Evolutionary conservation across 768 basidiomycete species (phyloP).

Genomic region (Pleurotus pulmonarius): DNA sequence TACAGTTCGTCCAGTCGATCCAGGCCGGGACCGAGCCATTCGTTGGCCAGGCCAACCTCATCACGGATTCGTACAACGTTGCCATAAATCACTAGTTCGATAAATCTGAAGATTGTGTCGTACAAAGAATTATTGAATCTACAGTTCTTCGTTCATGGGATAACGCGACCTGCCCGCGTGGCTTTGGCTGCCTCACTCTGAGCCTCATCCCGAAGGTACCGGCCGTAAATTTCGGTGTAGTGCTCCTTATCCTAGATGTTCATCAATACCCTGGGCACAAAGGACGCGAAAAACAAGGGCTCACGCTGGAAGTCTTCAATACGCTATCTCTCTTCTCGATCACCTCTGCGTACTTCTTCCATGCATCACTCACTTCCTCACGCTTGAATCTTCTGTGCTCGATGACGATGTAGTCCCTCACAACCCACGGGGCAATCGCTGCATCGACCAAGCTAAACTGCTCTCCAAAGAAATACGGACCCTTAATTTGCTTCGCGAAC

Average conservation of each 20-base stretch:
- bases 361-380: slow-evolving; percentile 36
- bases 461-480: slow-evolving; percentile 56
- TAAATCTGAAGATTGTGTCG: neutral
- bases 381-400: slow-evolving; percentile 47
- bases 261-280: neutral
- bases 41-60: slow-evolving; percentile 42
- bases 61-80: slow-evolving; percentile 39
- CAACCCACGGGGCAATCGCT: slow-evolving; percentile 53
- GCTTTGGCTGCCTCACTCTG: slow-evolving; percentile 32
- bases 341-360: slow-evolving; percentile 39
- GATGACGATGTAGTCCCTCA: slow-evolving; percentile 40
- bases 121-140: neutral
- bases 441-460: slow-evolving; percentile 52
- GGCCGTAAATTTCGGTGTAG: slow-evolving; percentile 43
- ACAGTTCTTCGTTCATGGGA: neutral
- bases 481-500: slow-evolving; percentile 31
- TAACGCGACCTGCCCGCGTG: neutral
- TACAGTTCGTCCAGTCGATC: slow-evolving; percentile 48
- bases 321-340: slow-evolving; percentile 44
- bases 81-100: slow-evolving; percentile 17
- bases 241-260: slow-evolving; percentile 34
- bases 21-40: slow-evolving; percentile 57
- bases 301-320: slow-evolving; percentile 39
- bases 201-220: slow-evolving; percentile 55
- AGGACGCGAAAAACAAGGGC: neutral